Percentiles rank a stretch among this genome's conserved stretches.
Conservation (phyloP, 306 rosid species). For the Trichosanthes truncata region DNA sequence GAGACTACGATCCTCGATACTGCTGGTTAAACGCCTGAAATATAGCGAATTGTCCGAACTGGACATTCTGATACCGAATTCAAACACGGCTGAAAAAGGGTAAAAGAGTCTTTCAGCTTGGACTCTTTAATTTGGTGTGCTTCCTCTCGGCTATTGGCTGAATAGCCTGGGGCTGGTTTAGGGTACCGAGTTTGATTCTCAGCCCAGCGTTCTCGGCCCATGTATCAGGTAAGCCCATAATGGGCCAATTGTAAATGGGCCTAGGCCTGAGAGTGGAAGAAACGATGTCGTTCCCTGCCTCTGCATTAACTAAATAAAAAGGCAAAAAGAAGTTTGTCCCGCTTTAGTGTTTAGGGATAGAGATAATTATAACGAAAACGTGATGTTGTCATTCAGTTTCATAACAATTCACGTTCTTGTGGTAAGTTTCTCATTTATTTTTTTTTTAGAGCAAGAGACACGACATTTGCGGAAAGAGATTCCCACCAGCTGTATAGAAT, state of each 20-base stretch:
- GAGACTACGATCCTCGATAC: background rate
- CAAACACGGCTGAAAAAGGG: conserved; percentile 1
- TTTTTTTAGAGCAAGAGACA: background rate
- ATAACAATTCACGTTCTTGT: background rate
- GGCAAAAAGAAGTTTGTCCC: background rate
- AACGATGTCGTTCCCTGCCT: background rate
- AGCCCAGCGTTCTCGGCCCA: background rate
- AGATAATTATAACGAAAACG: conserved; percentile 2
- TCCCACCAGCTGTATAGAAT: conserved; percentile 47
- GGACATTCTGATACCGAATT: background rate
- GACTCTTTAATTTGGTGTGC: background rate
- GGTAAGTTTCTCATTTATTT: background rate
- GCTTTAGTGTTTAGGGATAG: no score
- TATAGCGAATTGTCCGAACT: conserved; percentile 2
- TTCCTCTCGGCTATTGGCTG: background rate
- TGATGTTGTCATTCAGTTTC: conserved; percentile 1
- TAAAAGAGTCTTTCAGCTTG: conserved; percentile 10
- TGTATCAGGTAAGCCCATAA: background rate
- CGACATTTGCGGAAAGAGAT: conserved; percentile 40
- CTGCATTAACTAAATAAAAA: background rate
- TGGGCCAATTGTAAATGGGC: background rate
- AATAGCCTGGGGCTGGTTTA: background rate
- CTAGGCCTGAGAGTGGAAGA: background rate
- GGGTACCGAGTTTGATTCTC: background rate
- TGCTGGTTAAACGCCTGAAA: background rate